A percentile compares a stretch with the other conserved stretches of the same genome.
These are phyloP conservation scores for Hypoxylon lienhwacheense DNA, from an alignment of 495 filamentous ascomycete species.

Conservation along the genomic window DNA sequence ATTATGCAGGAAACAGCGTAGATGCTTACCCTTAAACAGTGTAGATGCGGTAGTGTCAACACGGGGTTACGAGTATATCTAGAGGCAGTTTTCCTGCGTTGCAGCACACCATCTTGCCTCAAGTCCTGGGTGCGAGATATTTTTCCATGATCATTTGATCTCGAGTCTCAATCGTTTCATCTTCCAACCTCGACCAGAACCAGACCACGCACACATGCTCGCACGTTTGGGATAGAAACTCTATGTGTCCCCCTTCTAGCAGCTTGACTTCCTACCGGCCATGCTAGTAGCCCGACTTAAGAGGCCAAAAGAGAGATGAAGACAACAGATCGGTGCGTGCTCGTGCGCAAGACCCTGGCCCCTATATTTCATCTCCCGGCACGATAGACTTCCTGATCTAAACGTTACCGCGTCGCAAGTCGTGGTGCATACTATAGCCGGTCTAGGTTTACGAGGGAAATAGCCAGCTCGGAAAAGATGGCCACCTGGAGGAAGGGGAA, in stretches of 20 bases:
- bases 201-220: neutral
- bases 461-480: neutral
- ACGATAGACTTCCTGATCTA: conserved; percentile 20
- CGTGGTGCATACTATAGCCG: conserved; percentile 3
- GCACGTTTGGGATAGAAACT: conserved; percentile 26
- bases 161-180: conserved; percentile 12
- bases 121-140: neutral
- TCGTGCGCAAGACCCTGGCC: conserved; percentile 2
- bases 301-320: neutral
- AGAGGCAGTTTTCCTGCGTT: no score
- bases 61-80: no score
- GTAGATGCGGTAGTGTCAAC: no score
- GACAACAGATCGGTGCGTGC: conserved; percentile 5
- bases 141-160: conserved; percentile 27
- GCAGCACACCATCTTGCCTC: neutral
- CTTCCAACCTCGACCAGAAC: neutral
- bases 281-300: neutral
- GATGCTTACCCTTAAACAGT: no score
- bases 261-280: neutral
- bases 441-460: conserved; percentile 19
- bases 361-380: conserved; percentile 4
- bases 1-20: no score
- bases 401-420: conserved; percentile 6
- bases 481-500: neutral
- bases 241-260: conserved; percentile 9